Evolutionary conservation across 768 basidiomycete species (phyloP), one percentile per base, ranked within the genome.

Genomic region (Amanita muscaria): DNA sequence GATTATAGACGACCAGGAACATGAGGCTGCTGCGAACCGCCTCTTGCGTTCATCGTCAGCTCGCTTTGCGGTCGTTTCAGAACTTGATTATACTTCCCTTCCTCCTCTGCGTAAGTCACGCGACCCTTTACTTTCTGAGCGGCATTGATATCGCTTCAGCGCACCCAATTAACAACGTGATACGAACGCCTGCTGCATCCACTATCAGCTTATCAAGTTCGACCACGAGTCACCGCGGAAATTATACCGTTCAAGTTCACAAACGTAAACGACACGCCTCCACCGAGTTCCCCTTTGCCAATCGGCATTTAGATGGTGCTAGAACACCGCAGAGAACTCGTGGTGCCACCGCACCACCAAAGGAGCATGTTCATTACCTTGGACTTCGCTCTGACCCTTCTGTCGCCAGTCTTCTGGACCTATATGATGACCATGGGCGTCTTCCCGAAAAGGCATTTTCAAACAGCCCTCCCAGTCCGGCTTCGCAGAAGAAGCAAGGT

Each of bases 371-470:
- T 48, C 75, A 82, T 22, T 64, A 83, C 8, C 60, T 74, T 10
- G 64, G 73, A 16, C 69, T 89, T 36, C 79, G 80, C 34, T 77
- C 79, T 21, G 85, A 89, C 49, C 85, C 86, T 3, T 88, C 87
- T 16, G 83, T 89, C 22, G 81, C 72, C 11, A 88, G 81, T 52
- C 64, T 89, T 18, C 63, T 88, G 27, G 71, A 77, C 44, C 65
- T 86, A 50, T 89, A 88, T 52, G 85, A 88, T 52, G 77, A 83
- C 3, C 66, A 83, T 44, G 86, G 86, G 14, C 70, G 73, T 41
- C 66, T 88, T 21, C 68, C 77, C 12, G 65, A 70, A 3, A 59
- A 72, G 29, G 75, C 74, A 6, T 89, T 89, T 57, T 80, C 81
- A 0, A 85, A 85, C 52, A 64, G 63, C 62, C 79, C 39, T 60